Percentiles rank a stretch among this genome's conserved stretches.
These are phyloP conservation scores for Cyclotella choctawhatcheeana DNA, from an alignment of 108 stramenopile genomes.

Conservation along the genomic window DNA sequence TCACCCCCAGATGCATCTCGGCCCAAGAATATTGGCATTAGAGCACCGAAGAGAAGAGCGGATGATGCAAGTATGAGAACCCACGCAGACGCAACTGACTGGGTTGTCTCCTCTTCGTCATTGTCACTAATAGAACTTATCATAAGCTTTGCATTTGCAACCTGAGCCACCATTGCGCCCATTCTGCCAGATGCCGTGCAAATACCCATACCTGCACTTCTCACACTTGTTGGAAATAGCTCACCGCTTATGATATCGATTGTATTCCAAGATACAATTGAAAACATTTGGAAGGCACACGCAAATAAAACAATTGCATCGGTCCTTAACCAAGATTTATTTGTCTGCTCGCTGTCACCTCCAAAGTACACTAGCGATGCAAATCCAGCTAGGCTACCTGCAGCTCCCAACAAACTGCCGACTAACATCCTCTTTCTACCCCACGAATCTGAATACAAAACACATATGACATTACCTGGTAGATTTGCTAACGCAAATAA, in stretches of 20 bases:
- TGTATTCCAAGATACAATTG: conserved; percentile 76
- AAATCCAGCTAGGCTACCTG: conserved; percentile 62
- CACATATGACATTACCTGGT: conserved; percentile 72
- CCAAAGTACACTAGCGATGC: conserved; percentile 49
- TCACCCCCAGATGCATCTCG: conserved; percentile 35
- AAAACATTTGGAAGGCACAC: conserved; percentile 79
- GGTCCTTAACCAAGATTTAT: conserved; percentile 17
- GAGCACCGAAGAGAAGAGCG: conserved; percentile 63
- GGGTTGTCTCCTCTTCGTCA: not conserved
- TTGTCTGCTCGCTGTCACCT: not conserved
- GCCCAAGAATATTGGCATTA: conserved; percentile 56
- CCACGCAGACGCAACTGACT: conserved; percentile 29
- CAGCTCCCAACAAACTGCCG: conserved; percentile 50
- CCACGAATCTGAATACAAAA: conserved; percentile 58
- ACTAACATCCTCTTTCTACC: conserved; percentile 63
- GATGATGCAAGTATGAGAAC: conserved; percentile 66
- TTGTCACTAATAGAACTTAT: not conserved
- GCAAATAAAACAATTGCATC: conserved; percentile 61
- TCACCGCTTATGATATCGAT: conserved; percentile 76
- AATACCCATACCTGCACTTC: conserved; percentile 79
- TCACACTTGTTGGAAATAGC: conserved; percentile 74
- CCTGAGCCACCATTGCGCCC: conserved; percentile 82
- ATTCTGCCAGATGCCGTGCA: conserved; percentile 78
- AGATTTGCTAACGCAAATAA: conserved; percentile 76
- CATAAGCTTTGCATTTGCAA: conserved; percentile 66